phyloP scores from a whole-genome alignment of 2,329 filamentous ascomycete species.

The Aspergillus pseudonomiae region DNA sequence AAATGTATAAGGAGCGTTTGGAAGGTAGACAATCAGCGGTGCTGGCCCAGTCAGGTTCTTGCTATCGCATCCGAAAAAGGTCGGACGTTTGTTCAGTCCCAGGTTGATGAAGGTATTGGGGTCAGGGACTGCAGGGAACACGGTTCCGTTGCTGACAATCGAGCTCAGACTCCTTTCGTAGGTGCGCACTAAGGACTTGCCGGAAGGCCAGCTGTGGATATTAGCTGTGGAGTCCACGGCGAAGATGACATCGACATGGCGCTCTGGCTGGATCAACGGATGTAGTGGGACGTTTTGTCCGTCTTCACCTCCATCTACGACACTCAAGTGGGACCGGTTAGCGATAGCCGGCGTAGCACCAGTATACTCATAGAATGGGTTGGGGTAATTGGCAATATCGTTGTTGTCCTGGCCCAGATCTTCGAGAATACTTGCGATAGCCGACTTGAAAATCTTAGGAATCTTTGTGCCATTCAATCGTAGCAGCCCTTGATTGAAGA shows the following conservation, averaged over 20 bases:
- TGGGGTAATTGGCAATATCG: constrained; percentile 75
- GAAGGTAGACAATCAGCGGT: constrained; percentile 77
- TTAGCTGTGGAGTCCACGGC: constrained; percentile 75
- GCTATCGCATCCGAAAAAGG: constrained; percentile 78
- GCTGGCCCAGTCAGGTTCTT: constrained; percentile 60
- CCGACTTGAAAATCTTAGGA: constrained; percentile 52
- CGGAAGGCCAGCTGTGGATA: constrained; percentile 71
- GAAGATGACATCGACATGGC: constrained; percentile 77
- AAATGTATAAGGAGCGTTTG: constrained; percentile 78
- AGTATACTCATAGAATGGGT: constrained; percentile 71
- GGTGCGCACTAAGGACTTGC: constrained; percentile 71
- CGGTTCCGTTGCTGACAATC: constrained; percentile 63
- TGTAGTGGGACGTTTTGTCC: constrained; percentile 78
- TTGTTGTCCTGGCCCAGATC: constrained; percentile 60
- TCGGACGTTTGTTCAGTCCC: constrained; percentile 69
- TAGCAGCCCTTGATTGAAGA: constrained; percentile 78
- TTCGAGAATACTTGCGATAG: constrained; percentile 55
- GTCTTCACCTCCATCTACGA: constrained; percentile 78
- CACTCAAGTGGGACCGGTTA: constrained; percentile 56
- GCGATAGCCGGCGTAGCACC: constrained; percentile 61
- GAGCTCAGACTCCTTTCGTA: constrained; percentile 63
- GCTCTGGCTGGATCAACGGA: constrained; percentile 73
- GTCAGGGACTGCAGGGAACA: constrained; percentile 71
- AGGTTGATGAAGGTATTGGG: constrained; percentile 74
- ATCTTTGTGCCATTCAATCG: constrained; percentile 58